Conservation (phyloP, 139 green algal species). For the Dunaliella sp. region DNA sequence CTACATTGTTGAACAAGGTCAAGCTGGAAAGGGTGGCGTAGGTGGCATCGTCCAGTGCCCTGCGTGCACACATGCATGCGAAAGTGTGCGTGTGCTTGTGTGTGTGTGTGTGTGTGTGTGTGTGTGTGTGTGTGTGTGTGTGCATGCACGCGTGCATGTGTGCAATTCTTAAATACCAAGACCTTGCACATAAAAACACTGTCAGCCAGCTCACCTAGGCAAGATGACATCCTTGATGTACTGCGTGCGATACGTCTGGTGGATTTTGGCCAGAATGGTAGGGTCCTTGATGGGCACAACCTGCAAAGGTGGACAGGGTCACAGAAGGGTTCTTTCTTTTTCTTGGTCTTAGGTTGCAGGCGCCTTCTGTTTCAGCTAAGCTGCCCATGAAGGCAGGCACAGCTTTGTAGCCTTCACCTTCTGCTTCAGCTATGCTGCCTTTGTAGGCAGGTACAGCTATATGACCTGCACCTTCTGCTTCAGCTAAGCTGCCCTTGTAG, state of each 20-base stretch:
- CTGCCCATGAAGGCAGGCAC: no score
- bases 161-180: no score
- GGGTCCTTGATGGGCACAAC: slow-evolving; percentile 79
- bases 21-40: slow-evolving; percentile 84
- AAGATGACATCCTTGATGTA: slow-evolving; percentile 96
- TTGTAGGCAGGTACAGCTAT: no score
- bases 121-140: not conserved
- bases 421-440: no score
- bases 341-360: no score
- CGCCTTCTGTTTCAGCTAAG: no score
- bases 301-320: slow-evolving; percentile 82
- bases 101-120: not conserved
- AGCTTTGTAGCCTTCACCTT: no score
- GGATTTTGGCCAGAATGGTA: slow-evolving; percentile 84
- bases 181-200: no score
- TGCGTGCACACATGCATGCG: not conserved
- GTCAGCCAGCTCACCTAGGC: slow-evolving; percentile 37
- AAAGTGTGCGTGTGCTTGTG: not conserved
- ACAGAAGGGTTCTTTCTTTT: no score
- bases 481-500: no score
- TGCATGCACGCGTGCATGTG: not conserved
- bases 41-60: slow-evolving; percentile 88
- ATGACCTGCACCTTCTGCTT: no score
- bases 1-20: slow-evolving; percentile 93
- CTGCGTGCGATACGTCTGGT: slow-evolving; percentile 90